Conservation (phyloP, 345 rosid genomes). For the Populus alba region DNA sequence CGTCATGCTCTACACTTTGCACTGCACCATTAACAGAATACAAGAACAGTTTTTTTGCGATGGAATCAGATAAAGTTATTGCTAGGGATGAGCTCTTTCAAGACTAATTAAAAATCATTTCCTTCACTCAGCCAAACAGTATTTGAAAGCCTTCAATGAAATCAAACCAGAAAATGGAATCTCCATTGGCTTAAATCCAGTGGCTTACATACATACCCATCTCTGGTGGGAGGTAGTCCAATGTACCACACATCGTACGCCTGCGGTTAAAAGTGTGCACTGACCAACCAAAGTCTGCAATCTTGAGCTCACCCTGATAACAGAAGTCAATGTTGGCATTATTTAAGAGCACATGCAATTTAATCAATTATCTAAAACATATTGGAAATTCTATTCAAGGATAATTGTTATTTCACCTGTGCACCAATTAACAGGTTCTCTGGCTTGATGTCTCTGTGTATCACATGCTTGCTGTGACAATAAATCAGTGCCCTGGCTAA, state of each 20-base stretch:
- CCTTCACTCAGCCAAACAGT: not conserved
- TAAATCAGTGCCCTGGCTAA: constrained; percentile 95
- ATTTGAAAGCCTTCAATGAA: not conserved
- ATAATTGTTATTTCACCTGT: constrained; percentile 45
- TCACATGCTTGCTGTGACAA: constrained; percentile 98
- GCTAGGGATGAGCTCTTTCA: not conserved
- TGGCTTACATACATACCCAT: constrained; percentile 60
- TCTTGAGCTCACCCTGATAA: constrained; percentile 93
- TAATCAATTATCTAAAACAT: not conserved
- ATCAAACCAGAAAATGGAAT: not conserved
- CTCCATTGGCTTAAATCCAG: not conserved
- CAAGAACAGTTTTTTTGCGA: not conserved
- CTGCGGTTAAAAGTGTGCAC: constrained; percentile 98
- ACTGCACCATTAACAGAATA: constrained; percentile 40
- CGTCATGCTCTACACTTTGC: constrained; percentile 94
- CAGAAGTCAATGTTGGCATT: not conserved
- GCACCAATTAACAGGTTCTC: constrained; percentile 87
- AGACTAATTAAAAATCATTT: not conserved
- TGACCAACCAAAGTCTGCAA: constrained; percentile 99
- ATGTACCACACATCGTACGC: constrained; percentile 94
- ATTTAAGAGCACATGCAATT: constrained; percentile 10
- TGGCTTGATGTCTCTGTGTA: constrained; percentile 96
- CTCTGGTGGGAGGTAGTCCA: constrained; percentile 98
- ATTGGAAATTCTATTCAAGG: not conserved
- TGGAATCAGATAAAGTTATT: not conserved